Base-by-base conservation (phyloP, 306 rosid species). In the Cucurbita ficifolia region DNA sequence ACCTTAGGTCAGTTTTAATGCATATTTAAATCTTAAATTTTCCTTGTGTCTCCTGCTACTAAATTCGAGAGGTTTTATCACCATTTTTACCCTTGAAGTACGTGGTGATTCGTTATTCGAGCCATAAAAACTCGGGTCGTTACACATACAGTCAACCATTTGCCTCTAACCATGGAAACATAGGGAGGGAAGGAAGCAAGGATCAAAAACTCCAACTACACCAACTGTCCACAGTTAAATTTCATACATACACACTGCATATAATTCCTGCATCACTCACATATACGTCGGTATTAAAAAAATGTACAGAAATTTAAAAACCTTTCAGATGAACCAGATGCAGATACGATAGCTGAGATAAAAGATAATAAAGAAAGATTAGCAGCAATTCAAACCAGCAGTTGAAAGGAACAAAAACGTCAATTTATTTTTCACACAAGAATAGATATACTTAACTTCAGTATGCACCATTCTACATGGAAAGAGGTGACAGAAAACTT, bases 251-350 rank as follows among this genome's bases (percentile, higher is more conserved):
- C 65, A 33, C 65, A 24, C 14, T 13, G 2, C n/a, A 45, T 42
- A 14, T 69, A 3, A 12, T 16, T 80, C 65, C 76, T 38, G 35
- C 46, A 16, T 36, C 22, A 19, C 29, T 22, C n/a, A 55, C 14
- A 45, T 22, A 10, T 21, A 6, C 10, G 40, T 39, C 68, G 63
- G 43, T 40, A 4, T 48, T 33, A 51, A n/a, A 73, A 11, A 75
- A 52, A 53, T 19, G 81, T 17, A 77, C 69, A 79, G 54, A 76
- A 56, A n/a, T n/a, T n/a, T n/a, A 0, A 60, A 40, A 6, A 91
- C 97, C 99, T 91, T 79, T 94, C 96, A 78, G 96, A 87, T 76
- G 93, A 88, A 73, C 96, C 92, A 76, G 88, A 46, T 65, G 87
- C 82, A 72, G 96, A 74, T 59, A 88, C 56, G 70, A 86, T 68